Conservation (phyloP, 2,329 filamentous ascomycete species). For the Aureobasidium sp. region DNA sequence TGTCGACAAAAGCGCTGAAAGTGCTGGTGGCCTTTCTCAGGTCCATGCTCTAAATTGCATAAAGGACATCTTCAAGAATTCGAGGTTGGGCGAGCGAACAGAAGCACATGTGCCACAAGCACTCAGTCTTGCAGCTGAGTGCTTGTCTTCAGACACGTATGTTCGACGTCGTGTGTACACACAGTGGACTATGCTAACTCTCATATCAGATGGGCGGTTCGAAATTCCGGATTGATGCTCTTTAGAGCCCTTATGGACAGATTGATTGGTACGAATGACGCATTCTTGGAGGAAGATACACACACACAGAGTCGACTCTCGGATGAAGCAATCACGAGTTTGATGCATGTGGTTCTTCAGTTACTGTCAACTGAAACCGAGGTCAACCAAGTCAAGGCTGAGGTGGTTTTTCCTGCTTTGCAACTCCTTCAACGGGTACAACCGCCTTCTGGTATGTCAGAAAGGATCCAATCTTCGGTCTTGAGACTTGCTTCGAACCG, state of each 20-base stretch:
- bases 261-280: slow-evolving; percentile 66
- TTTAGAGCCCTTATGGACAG: slow-evolving; percentile 78
- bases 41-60: slow-evolving; percentile 93
- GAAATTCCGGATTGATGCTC: slow-evolving; percentile 86
- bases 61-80: slow-evolving; percentile 84
- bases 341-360: slow-evolving; percentile 57
- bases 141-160: slow-evolving; percentile 70
- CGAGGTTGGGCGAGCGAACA: slow-evolving; percentile 63
- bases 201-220: slow-evolving; percentile 74
- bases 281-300: slow-evolving; percentile 51
- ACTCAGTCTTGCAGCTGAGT: slow-evolving; percentile 71
- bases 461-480: slow-evolving; percentile 53
- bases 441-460: slow-evolving; percentile 52
- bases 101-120: slow-evolving; percentile 67
- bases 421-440: slow-evolving; percentile 69
- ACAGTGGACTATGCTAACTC: neutral
- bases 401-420: slow-evolving; percentile 68
- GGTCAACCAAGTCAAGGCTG: slow-evolving; percentile 21
- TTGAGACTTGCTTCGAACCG: slow-evolving; percentile 58
- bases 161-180: slow-evolving; percentile 22
- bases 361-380: slow-evolving; percentile 41
- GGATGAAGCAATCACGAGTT: slow-evolving; percentile 60
- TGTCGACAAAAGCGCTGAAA: slow-evolving; percentile 47
- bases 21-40: slow-evolving; percentile 63
- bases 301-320: slow-evolving; percentile 51